Evolutionary conservation across 2,329 filamentous ascomycete genomes (phyloP), one percentile per base, ranked within the genome.

Genomic region (Neonectria faginata): DNA sequence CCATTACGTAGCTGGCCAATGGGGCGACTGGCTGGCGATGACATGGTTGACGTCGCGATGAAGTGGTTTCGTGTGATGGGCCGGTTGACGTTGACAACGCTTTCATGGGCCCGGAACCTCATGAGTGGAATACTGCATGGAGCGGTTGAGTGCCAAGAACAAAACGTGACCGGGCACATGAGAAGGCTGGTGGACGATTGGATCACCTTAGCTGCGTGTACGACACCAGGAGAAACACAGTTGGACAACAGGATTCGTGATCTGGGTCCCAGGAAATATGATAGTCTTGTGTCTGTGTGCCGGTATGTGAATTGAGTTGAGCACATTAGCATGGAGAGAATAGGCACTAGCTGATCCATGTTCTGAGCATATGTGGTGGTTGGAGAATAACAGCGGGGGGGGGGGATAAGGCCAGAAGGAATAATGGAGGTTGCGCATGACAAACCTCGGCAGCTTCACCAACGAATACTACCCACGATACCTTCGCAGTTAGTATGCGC

Each of bases 161-260:
- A 48, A 64, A 64, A 52, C 42, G 70, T 54, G 25, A 53, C 56
- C 53, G 65, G 68, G 45, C 42, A 68, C 54, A 61, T 48, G 53
- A 39, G 31, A 31, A 41, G 33, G n/a, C n/a, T 51, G 52, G 25
- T 29, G 36, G 47, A 39, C 20, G 36, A 55, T 47, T 67, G 47
- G 55, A 41, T 54, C 12, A 44, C 47, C 33, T 57, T 59, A 60
- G 57, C 59, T 66, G 70, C 58, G 60, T 60, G 70, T 71, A 61
- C 62, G 57, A 72, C 71, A 62, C 63, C 62, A 64, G 70, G 55
- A 70, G 48, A 29, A 47, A 57, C 60, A 52, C 60, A 39, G 64
- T 67, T 53, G 58, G 56, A 68, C 61, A 64, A 39, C 48, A 33
- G 60, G 60, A 55, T 61, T 52, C 36, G 51, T 48, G 33, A 55